These are phyloP conservation scores for Talinum fruticosum DNA, from an alignment of 148 eudicot genomes.

Conservation along the genomic window DNA sequence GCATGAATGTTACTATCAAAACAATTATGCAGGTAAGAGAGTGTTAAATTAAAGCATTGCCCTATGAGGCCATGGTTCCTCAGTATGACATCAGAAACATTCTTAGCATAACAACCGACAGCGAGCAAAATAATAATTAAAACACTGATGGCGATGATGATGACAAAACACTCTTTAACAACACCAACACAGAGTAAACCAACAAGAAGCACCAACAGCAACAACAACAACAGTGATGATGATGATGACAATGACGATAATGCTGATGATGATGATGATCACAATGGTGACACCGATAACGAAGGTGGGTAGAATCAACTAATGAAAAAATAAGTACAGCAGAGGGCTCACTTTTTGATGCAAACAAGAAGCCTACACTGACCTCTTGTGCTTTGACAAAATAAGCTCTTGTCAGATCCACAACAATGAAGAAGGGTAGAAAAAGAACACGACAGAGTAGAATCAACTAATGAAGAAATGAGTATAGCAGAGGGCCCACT, in stretches of 20 bases:
- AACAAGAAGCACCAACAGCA: too few species aligned
- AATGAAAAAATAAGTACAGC: not conserved
- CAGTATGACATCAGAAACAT: not conserved
- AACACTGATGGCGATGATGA: too few species aligned
- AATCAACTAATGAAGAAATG: not conserved
- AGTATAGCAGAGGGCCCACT: not conserved
- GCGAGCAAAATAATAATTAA: too few species aligned
- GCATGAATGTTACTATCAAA: not conserved
- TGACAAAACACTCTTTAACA: too few species aligned
- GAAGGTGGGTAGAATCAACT: not conserved
- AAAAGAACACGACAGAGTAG: not conserved
- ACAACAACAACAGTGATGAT: too few species aligned
- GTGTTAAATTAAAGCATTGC: not conserved
- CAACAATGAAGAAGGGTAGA: constrained; percentile 49
- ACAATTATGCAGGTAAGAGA: not conserved
- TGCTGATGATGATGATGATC: too few species aligned
- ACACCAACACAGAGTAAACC: too few species aligned
- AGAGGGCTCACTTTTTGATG: not conserved
- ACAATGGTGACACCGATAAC: too few species aligned
- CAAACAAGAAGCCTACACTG: constrained; percentile 26
- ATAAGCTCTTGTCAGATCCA: constrained; percentile 89
- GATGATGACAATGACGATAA: too few species aligned
- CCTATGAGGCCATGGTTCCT: not conserved
- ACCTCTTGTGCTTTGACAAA: constrained; percentile 99
- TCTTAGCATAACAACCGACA: not conserved